These are phyloP conservation scores for Cyclospora cayetanensis DNA, from an alignment of 169 alveolate genomes.

Conservation along the genomic window DNA sequence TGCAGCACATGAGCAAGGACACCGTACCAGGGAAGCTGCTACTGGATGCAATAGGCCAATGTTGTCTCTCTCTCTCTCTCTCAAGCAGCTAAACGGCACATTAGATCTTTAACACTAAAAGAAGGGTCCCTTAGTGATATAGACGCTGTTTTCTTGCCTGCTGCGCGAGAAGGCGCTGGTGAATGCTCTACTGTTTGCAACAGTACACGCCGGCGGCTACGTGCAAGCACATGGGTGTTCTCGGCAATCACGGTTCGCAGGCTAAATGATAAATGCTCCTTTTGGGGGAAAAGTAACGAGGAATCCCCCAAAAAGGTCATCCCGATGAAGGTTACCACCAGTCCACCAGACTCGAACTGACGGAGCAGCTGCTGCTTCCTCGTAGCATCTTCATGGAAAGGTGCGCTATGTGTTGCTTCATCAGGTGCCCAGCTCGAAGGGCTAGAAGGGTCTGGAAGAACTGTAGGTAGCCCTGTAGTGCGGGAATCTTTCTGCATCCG, in stretches of 20 bases:
- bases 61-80: no score
- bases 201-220: conserved; percentile 43
- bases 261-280: not conserved
- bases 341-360: conserved; percentile 7
- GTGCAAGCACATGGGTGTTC: conserved; percentile 24
- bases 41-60: no score
- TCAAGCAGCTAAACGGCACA: no score
- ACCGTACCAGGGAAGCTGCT: no score
- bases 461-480: not conserved
- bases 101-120: no score
- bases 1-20: no score
- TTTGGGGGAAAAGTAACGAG: not conserved
- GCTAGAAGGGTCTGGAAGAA: not conserved
- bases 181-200: not conserved
- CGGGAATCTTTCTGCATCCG: not conserved
- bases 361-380: not conserved
- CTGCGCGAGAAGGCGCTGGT: not conserved
- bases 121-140: not conserved
- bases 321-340: conserved; percentile 1
- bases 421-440: not conserved
- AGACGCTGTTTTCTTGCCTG: not conserved
- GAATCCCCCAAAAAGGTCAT: not conserved
- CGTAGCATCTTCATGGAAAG: not conserved
- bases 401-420: not conserved
- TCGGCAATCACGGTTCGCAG: not conserved